A percentile compares a stretch with the other conserved stretches of the same genome.
phyloP scores from a whole-genome alignment of 495 filamentous ascomycete genomes.

The Lophiotrema nucula region DNA sequence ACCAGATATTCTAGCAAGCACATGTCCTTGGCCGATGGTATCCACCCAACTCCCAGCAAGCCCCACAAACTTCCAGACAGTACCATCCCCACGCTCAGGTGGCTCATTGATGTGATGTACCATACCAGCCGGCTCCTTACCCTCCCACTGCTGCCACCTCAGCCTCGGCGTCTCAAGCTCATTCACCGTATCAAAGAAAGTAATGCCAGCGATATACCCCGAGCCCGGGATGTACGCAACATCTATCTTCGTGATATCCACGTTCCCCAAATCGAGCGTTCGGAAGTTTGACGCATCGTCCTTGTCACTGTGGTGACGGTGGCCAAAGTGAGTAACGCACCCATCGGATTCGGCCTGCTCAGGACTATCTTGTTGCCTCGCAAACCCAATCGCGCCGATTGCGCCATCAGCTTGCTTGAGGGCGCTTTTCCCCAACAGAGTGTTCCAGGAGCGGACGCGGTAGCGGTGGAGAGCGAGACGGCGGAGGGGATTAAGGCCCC shows the following conservation, averaged over 20 bases:
- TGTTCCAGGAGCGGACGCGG: not conserved
- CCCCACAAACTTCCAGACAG: conserved; percentile 31
- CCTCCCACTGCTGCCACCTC: conserved; percentile 30
- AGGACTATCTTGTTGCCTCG: conserved; percentile 8
- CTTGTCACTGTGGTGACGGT: conserved; percentile 12
- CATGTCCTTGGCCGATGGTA: conserved; percentile 9
- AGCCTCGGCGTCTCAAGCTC: conserved; percentile 19
- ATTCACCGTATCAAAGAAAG: conserved; percentile 28
- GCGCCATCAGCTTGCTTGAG: conserved; percentile 20
- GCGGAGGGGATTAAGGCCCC: conserved; percentile 9
- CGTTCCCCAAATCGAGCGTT: conserved; percentile 19
- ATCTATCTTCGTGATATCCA: conserved; percentile 32
- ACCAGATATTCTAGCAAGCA: conserved; percentile 24
- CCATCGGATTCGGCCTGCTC: conserved; percentile 16
- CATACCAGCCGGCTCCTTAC: conserved; percentile 27
- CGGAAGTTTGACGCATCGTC: conserved; percentile 10
- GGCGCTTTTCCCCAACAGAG: not conserved
- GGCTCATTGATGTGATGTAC: conserved; percentile 24
- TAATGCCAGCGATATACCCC: conserved; percentile 27
- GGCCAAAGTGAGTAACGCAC: conserved; percentile 24
- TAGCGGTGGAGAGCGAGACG: conserved; percentile 26
- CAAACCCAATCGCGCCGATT: conserved; percentile 33
- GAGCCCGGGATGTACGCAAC: conserved; percentile 27
- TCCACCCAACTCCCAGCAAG: conserved; percentile 24
- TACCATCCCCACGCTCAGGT: conserved; percentile 30